These are phyloP conservation scores for Ilyonectria mors-panacis DNA, from an alignment of 2,329 filamentous ascomycete species.

Conservation along the genomic window DNA sequence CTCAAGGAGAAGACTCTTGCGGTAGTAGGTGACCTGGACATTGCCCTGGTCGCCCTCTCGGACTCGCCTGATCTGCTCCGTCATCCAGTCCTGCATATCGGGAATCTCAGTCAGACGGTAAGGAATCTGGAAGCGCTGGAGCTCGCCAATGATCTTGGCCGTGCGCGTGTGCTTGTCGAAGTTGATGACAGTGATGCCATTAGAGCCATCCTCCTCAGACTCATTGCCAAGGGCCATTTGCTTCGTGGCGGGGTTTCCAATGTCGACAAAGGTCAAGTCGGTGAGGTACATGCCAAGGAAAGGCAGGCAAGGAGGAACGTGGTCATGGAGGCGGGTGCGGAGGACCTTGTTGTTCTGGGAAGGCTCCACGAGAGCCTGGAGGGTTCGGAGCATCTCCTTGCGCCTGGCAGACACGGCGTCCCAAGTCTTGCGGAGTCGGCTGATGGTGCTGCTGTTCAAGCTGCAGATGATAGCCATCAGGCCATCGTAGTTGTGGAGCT, in stretches of 20 bases:
- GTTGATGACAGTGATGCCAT: constrained; percentile 87
- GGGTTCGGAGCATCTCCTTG: constrained; percentile 81
- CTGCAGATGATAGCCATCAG: constrained; percentile 98
- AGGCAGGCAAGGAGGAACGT: constrained; percentile 91
- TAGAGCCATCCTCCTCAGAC: constrained; percentile 73
- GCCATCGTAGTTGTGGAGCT: constrained; percentile 95
- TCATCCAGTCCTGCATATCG: constrained; percentile 94
- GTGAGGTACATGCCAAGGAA: constrained; percentile 98
- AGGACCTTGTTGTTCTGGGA: constrained; percentile 92
- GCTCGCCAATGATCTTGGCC: constrained; percentile 93
- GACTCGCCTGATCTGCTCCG: constrained; percentile 83
- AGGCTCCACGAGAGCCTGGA: constrained; percentile 90
- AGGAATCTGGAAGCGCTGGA: constrained; percentile 96
- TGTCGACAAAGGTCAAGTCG: constrained; percentile 95
- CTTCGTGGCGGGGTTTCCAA: constrained; percentile 90
- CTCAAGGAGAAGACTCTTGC: constrained; percentile 87
- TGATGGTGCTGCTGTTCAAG: constrained; percentile 91
- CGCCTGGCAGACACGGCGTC: constrained; percentile 88
- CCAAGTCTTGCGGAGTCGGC: constrained; percentile 92
- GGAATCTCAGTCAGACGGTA: constrained; percentile 87
- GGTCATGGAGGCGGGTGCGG: constrained; percentile 85
- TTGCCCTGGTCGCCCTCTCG: constrained; percentile 71
- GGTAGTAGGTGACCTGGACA: constrained; percentile 77
- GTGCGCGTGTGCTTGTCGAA: constrained; percentile 98
- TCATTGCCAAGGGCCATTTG: constrained; percentile 69